Percentiles rank a stretch among this genome's conserved stretches.
These are phyloP conservation scores for Xanthoconium purpureum DNA, from an alignment of 768 basidiomycete genomes.

Conservation along the genomic window DNA sequence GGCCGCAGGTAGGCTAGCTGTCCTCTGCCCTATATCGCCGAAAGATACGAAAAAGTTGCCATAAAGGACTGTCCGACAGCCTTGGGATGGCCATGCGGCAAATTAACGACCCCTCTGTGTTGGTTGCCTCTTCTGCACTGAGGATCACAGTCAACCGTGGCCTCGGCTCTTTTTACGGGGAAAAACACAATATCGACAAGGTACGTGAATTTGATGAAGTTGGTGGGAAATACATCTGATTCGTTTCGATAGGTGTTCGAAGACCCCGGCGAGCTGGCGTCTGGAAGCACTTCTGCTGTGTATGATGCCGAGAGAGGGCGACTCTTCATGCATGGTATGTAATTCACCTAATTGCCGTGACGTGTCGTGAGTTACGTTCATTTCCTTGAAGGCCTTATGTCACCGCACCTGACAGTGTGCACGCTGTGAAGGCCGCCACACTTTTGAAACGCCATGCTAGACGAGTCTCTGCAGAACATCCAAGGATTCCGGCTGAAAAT, in stretches of 20 bases:
- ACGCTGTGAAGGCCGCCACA: constrained; percentile 14
- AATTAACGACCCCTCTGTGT: constrained; percentile 39
- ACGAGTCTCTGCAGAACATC: neutral
- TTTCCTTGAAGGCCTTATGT: constrained; percentile 27
- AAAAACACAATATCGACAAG: constrained; percentile 59
- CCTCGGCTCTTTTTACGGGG: constrained; percentile 49
- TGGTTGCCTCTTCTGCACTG: constrained; percentile 48
- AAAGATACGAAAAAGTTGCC: neutral
- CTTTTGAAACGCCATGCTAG: constrained; percentile 1
- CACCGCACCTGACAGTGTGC: constrained; percentile 37
- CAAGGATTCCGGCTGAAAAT: neutral
- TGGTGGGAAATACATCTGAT: neutral
- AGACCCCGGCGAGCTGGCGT: constrained; percentile 57
- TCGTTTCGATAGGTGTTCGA: constrained; percentile 52
- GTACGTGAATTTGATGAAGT: constrained; percentile 30
- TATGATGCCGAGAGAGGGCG: constrained; percentile 49
- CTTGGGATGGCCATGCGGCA: constrained; percentile 37
- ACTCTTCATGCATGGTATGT: constrained; percentile 60
- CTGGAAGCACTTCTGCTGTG: constrained; percentile 54
- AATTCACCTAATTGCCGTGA: constrained; percentile 1
- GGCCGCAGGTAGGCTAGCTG: constrained; percentile 49
- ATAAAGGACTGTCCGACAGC: constrained; percentile 42
- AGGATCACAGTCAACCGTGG: constrained; percentile 55
- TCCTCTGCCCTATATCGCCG: neutral
- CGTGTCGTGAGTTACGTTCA: constrained; percentile 6